Conservation (phyloP, 768 basidiomycete species). For the Imleria badia region DNA sequence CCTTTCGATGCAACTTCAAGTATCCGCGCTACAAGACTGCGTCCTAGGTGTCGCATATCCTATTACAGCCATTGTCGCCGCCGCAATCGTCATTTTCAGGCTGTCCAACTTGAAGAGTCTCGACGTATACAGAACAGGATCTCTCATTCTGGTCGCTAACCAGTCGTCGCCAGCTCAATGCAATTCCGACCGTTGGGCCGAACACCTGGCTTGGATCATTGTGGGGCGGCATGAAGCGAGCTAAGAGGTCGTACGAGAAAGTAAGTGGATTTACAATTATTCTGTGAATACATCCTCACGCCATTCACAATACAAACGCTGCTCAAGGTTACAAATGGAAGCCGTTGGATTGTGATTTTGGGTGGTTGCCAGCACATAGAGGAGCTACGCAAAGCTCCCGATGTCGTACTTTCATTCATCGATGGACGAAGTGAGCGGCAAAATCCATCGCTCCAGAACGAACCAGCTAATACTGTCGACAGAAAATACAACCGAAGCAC, state of each 20-base stretch:
- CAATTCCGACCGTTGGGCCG: conserved; percentile 33
- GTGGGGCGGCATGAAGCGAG: too few species aligned
- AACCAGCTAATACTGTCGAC: background rate
- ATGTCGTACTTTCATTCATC: conserved; percentile 37
- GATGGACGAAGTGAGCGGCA: conserved; percentile 35
- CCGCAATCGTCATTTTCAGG: conserved; percentile 2
- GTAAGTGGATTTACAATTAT: conserved; percentile 7
- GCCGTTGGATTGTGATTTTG: too few species aligned
- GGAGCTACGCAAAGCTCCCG: conserved; percentile 31
- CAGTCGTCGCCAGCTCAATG: conserved; percentile 18
- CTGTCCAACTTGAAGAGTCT: background rate
- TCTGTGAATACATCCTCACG: background rate
- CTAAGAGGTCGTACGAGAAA: conserved; percentile 28
- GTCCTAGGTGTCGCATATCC: background rate
- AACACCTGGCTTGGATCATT: conserved; percentile 29
- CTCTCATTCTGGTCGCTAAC: background rate
- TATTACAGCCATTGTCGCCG: conserved; percentile 1
- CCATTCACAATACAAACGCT: conserved; percentile 24
- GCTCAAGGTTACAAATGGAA: conserved; percentile 15
- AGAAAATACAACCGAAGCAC: conserved; percentile 41
- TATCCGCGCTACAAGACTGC: background rate
- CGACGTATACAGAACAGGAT: background rate
- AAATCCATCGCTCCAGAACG: background rate
- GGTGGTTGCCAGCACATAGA: too few species aligned
- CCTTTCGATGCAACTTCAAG: background rate